These are phyloP conservation scores for Blepharisma japonicum DNA, from an alignment of 73 alveolate genomes.

Conservation along the genomic window DNA sequence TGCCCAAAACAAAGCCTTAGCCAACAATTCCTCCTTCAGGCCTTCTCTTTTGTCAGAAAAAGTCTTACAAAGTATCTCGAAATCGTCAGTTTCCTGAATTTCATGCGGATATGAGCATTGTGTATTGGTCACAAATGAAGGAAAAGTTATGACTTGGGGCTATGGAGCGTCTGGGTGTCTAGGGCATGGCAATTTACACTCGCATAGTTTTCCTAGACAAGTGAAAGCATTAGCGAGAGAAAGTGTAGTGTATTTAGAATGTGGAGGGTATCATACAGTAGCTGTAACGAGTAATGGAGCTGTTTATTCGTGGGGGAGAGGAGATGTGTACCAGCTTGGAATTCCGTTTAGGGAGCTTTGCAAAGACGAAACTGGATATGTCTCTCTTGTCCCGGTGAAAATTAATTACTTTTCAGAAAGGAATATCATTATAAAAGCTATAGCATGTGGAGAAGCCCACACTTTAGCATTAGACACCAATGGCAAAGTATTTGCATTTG, in stretches of 20 bases:
- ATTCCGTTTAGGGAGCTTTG: conserved; percentile 31
- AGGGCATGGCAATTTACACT: conserved; percentile 53
- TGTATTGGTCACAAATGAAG: conserved; percentile 38
- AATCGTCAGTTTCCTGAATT: neutral
- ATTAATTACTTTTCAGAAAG: conserved; percentile 14
- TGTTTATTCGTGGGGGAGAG: conserved; percentile 60
- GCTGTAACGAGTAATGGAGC: conserved; percentile 35
- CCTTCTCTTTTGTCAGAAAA: neutral
- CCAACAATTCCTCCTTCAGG: neutral
- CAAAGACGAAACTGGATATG: conserved; percentile 46
- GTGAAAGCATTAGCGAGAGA: conserved; percentile 26
- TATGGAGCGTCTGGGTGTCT: conserved; percentile 72
- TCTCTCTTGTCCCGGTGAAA: conserved; percentile 31
- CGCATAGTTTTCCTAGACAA: conserved; percentile 40
- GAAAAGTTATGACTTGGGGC: conserved; percentile 68
- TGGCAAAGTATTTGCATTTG: conserved; percentile 49
- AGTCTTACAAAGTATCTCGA: neutral
- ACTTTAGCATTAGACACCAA: conserved; percentile 42
- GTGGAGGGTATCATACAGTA: conserved; percentile 65
- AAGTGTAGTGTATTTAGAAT: conserved; percentile 31
- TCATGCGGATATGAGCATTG: conserved; percentile 67
- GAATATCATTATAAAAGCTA: conserved; percentile 26
- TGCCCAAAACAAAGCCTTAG: neutral
- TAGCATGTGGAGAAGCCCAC: conserved; percentile 70
- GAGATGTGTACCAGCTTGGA: conserved; percentile 66